Evolutionary conservation across 371 early-diverging fungal genomes (phyloP).

Genomic region (Mycotypha africana): DNA sequence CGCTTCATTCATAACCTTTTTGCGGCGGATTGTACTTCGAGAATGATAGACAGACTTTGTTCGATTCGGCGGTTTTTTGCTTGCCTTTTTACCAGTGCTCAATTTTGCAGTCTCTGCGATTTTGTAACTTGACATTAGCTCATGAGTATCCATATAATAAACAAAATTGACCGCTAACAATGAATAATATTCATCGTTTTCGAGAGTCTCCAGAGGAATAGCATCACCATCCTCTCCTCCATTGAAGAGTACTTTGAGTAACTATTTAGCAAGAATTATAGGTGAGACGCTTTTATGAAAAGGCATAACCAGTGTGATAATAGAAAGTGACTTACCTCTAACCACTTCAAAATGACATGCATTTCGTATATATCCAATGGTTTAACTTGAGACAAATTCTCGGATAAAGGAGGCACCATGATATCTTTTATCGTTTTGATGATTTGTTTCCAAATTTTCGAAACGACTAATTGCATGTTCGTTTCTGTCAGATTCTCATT

Average conservation of each 20-base stretch:
- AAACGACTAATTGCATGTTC: constrained; percentile 68
- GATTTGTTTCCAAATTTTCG: constrained; percentile 76
- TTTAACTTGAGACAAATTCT: constrained; percentile 40
- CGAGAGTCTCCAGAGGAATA: constrained; percentile 57
- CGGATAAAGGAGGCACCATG: constrained; percentile 76
- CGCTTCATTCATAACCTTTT: background rate
- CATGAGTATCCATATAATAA: constrained; percentile 46
- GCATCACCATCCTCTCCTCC: constrained; percentile 79
- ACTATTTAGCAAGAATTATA: too few species aligned
- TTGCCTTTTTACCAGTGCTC: constrained; percentile 2
- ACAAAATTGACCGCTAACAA: constrained; percentile 47
- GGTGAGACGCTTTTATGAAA: too few species aligned
- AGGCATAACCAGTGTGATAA: too few species aligned
- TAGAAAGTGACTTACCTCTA: constrained; percentile 33
- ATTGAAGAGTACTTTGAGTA: constrained; percentile 74
- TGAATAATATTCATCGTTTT: constrained; percentile 61
- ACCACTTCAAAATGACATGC: constrained; percentile 59
- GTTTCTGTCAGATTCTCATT: constrained; percentile 61
- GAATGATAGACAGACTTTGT: constrained; percentile 25
- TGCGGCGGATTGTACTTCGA: constrained; percentile 6
- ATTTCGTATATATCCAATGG: constrained; percentile 55
- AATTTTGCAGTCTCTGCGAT: constrained; percentile 15
- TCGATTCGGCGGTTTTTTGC: constrained; percentile 8
- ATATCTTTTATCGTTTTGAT: constrained; percentile 58
- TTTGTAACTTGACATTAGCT: constrained; percentile 50